Evolutionary conservation across 164 flowering plant species (phyloP), one percentile per base, ranked within the genome.

Genomic region (Aristolochia fimbriata): DNA sequence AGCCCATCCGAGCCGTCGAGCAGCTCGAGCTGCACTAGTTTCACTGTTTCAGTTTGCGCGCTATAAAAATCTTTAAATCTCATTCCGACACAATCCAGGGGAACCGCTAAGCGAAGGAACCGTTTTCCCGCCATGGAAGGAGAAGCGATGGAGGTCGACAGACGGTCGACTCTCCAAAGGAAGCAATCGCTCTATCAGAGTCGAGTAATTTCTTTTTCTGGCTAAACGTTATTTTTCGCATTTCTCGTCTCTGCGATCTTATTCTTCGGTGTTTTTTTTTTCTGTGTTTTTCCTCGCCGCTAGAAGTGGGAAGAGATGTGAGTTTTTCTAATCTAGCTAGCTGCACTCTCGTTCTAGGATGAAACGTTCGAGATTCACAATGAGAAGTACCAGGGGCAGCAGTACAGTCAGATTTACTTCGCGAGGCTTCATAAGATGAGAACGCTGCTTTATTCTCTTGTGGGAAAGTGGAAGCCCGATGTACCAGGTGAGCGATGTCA

Each of bases 391-490:
- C 83, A 72, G 52, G 96, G 97, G 12, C 99, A 94, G 69, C 99
- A 94, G 71, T 91, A 91, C 78, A 94, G 97, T 58, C 97, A 88
- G 41, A 83, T 94, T 22, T 94, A 94, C 82, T 91, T 88, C 63
- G 81, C 81, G 45, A 85, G 96, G 30, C 83, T 93, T 16, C 95
- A 86, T 64, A 21, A 74, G 59, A 76, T 88, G 88, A 77, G 95
- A 62, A 78, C 80, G 52, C 75, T 85, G 24, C 76, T 90, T 2
- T 69, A 82, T 64, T 77, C 97, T 37, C 82, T 86, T 30, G 70
- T 80, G 27, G 79, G 81, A 22, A 77, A 65, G 51, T 83, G 91
- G 99, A 90, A 87, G 73, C 86, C 97, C 68, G 80, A 88, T 66
- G 24, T 88, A 12, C 91, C 97, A 16, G 87, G 99, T 74, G 62